These are phyloP conservation scores for Xylariaceae sp. DNA, from an alignment of 2,329 filamentous ascomycete species.

Conservation along the genomic window DNA sequence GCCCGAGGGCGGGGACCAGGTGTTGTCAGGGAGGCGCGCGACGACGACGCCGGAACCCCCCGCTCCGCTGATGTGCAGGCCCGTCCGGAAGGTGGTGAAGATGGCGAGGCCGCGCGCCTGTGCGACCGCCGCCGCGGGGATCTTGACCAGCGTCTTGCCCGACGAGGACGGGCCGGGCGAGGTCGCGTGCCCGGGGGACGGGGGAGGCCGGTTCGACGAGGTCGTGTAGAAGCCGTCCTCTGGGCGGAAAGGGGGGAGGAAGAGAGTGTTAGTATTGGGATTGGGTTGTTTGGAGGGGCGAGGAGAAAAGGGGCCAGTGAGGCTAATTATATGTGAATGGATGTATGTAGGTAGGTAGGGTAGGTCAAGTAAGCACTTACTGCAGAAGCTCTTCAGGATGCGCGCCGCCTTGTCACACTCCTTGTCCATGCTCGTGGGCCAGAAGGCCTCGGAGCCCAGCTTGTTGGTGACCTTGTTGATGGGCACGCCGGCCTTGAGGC, in stretches of 20 bases:
- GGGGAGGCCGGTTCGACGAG: conserved; percentile 14
- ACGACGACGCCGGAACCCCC: conserved; percentile 60
- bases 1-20: conserved; percentile 74
- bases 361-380: conserved; percentile 37
- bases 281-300: background rate
- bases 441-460: conserved; percentile 76
- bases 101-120: conserved; percentile 63
- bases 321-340: too few species aligned
- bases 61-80: conserved; percentile 58
- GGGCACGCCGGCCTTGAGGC: conserved; percentile 52
- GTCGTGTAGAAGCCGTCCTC: conserved; percentile 47
- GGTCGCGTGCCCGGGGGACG: conserved; percentile 16
- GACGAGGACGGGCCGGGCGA: conserved; percentile 27
- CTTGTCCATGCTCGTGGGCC: conserved; percentile 78
- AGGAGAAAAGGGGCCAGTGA: background rate
- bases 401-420: conserved; percentile 86
- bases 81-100: conserved; percentile 63
- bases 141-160: conserved; percentile 43
- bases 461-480: conserved; percentile 78
- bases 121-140: conserved; percentile 52
- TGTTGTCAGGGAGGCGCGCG: conserved; percentile 53
- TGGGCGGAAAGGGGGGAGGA: too few species aligned
- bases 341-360: background rate
- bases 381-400: conserved; percentile 80
- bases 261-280: too few species aligned